Evolutionary conservation across 495 filamentous ascomycete genomes (phyloP), one percentile per base, ranked within the genome.

Genomic region (Xylaria nigripes): DNA sequence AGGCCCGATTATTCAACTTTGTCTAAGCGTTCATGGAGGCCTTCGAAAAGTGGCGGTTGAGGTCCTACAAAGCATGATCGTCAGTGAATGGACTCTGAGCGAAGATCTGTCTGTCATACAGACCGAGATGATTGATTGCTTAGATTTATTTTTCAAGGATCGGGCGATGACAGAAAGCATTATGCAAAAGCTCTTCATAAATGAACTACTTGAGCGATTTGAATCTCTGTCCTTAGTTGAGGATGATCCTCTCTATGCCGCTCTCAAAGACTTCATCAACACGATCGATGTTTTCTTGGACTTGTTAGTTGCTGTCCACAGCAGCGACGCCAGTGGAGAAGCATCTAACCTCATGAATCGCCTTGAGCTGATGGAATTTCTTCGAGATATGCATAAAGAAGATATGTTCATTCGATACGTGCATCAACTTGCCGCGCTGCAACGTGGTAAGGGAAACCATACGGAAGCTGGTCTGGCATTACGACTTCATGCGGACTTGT

Each of bases 401-500:
- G 90, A 96, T 64, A 96, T 96, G 57, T 99, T 91, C 67, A 87
- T 96, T 59, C 86, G 90, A 53, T 97, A 97, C 64, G 91, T 97
- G 22, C 94, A 99, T 63, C 90, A 96, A 66, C 77, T 99, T 2
- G 88, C 90, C 12, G 75, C 84, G 46, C 72, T 90, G 4, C 93
- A 97, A 69, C 77, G 79, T 3, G 77, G 83, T 25, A 79, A 84
- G 2, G 74, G 85, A 51, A 91, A 97, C 64, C 81, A 84, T 57
- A 89, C 90, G 13, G 93, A 96, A 72, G 93, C 93, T 9, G 93
- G 90, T 16, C 78, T 97, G 27, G 91, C 90, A 3, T 79, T 99
- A 6, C 84, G 86, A 6, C 84, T 95, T 32, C 93, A 97, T 66
- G 90, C 93, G 2, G 91, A 96, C 54, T 73, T 96, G 18, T 96